Evolutionary conservation across 108 stramenopile genomes (phyloP).

Genomic region (Pseudonitzschia multistriata): DNA sequence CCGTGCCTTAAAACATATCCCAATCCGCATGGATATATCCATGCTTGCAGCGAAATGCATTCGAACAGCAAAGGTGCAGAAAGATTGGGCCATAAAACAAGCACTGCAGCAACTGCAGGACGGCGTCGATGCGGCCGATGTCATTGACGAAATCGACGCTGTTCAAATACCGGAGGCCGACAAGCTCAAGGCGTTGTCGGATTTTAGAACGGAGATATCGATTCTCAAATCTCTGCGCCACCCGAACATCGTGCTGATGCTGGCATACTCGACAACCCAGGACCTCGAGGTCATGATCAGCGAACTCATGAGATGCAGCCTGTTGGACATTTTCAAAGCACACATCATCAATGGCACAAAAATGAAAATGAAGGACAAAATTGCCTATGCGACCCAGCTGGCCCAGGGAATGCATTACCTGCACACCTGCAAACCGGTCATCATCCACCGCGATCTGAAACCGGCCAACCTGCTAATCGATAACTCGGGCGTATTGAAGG

Average conservation of each 20-base stretch:
- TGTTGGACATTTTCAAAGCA: constrained; percentile 76
- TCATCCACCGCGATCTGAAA: constrained; percentile 93
- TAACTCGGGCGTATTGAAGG: constrained; percentile 84
- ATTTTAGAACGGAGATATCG: constrained; percentile 76
- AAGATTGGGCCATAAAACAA: constrained; percentile 74
- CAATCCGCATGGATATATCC: too few species aligned
- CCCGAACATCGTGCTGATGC: constrained; percentile 79
- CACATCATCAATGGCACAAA: constrained; percentile 68
- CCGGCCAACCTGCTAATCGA: constrained; percentile 87
- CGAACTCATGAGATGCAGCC: constrained; percentile 83
- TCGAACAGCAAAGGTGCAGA: constrained; percentile 69
- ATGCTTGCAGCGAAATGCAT: constrained; percentile 88
- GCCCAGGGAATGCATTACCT: constrained; percentile 90
- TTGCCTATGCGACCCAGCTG: constrained; percentile 77
- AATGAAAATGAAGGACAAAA: constrained; percentile 59
- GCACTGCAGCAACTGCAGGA: constrained; percentile 30
- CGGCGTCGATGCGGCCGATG: constrained; percentile 46
- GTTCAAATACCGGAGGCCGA: constrained; percentile 41
- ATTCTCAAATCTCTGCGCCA: constrained; percentile 78
- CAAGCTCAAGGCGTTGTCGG: constrained; percentile 62
- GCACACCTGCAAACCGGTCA: constrained; percentile 84
- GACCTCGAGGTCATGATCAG: constrained; percentile 82
- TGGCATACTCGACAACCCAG: constrained; percentile 78
- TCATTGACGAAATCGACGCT: constrained; percentile 40
- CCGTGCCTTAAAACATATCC: neutral